Evolutionary conservation across 2,329 filamentous ascomycete species (phyloP), one percentile per base, ranked within the genome.

Genomic region (Gnomoniopsis smithogilvyi): DNA sequence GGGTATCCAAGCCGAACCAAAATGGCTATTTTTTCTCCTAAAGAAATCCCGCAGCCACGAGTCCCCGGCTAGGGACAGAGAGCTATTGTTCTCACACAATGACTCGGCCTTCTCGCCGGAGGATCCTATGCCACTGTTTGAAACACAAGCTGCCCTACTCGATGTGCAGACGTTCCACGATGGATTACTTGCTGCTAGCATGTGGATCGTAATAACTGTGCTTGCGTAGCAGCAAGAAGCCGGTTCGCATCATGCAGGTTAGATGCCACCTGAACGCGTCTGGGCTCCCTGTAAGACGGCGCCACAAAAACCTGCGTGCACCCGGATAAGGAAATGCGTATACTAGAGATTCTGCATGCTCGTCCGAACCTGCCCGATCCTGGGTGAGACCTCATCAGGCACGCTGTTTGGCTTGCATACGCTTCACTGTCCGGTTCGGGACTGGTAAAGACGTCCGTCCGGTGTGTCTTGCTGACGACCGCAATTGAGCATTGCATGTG

Each of bases 211-310:
- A 8, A 4, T 30, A 19, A n/a, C 26, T 51, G 11, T 51, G 19
- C 17, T 33, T 30, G 48, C 30, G 17, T 3, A 8, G 15, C 26
- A 51, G 26, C 34, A 7, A 15, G 36, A 14, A 41, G 36, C 36
- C 36, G 36, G 15, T 24, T 17, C 46, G 21, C 47, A 26, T 11
- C 22, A 24, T 30, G 22, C 26, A 30, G 7, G 26, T 26, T 17
- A 51, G 19, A 38, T 41, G 36, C 17, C 15, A 41, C 17, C 38
- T 45, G 38, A 51, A 54, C 33, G 47, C 56, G 54, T 59, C 56
- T 59, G 56, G 56, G 34, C 51, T 43, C 8, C 21, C 36, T 34
- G 56, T 59, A 51, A 38, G 41, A 54, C 56, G 50, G n/a, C 24
- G 45, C 45, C 51, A 50, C 56, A 24, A 45, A 51, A 43, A 54